Evolutionary conservation across 2,329 filamentous ascomycete species (phyloP), one percentile per base, ranked within the genome.

Genomic region (Calonectria pseudoturangicola): DNA sequence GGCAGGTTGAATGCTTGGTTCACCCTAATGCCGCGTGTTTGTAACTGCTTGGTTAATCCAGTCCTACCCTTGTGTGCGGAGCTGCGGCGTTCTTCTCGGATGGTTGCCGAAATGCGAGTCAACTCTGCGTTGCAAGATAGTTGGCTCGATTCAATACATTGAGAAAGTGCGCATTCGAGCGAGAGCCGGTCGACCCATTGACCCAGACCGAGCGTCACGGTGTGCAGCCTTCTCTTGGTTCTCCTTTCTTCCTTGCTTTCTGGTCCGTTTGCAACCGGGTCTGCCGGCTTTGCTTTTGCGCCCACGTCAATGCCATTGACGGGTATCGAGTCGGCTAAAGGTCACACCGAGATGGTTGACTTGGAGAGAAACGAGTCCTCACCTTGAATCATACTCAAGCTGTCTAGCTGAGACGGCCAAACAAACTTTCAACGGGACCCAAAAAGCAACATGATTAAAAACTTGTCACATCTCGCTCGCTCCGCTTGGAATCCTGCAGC

Each of bases 11-110:
- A 58, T 50, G 50, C 50, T 67, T 64, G 70, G 70, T 33, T 58
- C 36, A 27, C 62, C 68, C 73, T 48, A 68, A 51, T 75, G 73
- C 77, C 75, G 74, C 77, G 73, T 78, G 77, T 79, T 67, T 79
- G 70, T 60, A 73, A 77, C 71, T 77, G 77, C 71, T 79, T 79
- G 77, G 77, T 58, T 70, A 47, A 67, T 58, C 25, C 33, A 27
- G 63, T 66, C 62, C 43, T 54, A 51, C 45, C 69, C 63, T 51
- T 66, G 63, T 28, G 8, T 30, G 47, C 15, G 51, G 30, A 30
- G 43, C 33, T 43, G 63, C 48, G 30, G 39, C 18, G 28, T 70
- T 62, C 43, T 54, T 67, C 18, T 67, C 50, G 50, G 43, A 50
- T 62, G 63, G 33, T 56, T 67, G n/a, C 65, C 65, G 65, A 67